A percentile compares a stretch with the other conserved stretches of the same genome.
Conservation (phyloP, 805 yeast species). For the Wickerhamiella brachini region DNA sequence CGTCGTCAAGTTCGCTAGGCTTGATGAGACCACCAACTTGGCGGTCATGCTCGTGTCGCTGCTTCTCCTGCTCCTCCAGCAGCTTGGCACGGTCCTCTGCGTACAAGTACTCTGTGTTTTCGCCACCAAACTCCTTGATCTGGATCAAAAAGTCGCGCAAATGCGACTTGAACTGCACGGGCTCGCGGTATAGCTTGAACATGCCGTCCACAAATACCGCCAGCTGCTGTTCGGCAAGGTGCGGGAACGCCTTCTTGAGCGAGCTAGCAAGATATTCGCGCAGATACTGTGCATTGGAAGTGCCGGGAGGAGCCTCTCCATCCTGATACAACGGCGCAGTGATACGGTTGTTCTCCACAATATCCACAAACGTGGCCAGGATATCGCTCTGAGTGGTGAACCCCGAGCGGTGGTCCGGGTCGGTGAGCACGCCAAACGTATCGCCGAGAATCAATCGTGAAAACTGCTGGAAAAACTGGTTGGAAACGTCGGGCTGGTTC, state of each 20-base stretch:
- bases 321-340: slow-evolving; percentile 62
- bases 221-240: slow-evolving; percentile 71
- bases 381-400: slow-evolving; percentile 78
- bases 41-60: slow-evolving; percentile 68
- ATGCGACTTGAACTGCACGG: slow-evolving; percentile 61
- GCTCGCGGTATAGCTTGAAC: slow-evolving; percentile 54
- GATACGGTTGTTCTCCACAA: slow-evolving; percentile 66
- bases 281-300: slow-evolving; percentile 64
- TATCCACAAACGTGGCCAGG: slow-evolving; percentile 66
- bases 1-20: slow-evolving; percentile 75
- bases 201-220: slow-evolving; percentile 68
- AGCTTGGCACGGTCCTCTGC: slow-evolving; percentile 86
- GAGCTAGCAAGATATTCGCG: slow-evolving; percentile 71
- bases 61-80: slow-evolving; percentile 47
- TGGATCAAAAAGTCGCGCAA: slow-evolving; percentile 93
- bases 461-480: slow-evolving; percentile 77
- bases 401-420: slow-evolving; percentile 95
- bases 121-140: slow-evolving; percentile 87
- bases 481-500: slow-evolving; percentile 49
- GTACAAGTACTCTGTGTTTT: slow-evolving; percentile 78
- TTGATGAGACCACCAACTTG: slow-evolving; percentile 87
- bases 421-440: slow-evolving; percentile 85
- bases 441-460: slow-evolving; percentile 83
- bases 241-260: slow-evolving; percentile 83
- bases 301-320: slow-evolving; percentile 76